Evolutionary conservation across 331 rosid genomes (phyloP), one percentile per base, ranked within the genome.

Genomic region (Telfairia occidentalis): DNA sequence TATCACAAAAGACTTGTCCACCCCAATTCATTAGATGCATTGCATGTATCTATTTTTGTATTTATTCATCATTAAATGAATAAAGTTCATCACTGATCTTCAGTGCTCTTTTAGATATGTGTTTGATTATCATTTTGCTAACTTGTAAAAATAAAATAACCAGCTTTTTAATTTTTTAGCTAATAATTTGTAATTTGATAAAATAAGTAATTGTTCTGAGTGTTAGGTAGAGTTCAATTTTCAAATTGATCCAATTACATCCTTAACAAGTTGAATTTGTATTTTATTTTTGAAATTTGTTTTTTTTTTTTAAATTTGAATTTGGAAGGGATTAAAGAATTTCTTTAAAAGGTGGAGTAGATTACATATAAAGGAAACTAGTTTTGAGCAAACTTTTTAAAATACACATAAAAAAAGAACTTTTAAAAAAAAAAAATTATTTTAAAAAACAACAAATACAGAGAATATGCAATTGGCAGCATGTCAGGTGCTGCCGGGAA

Each of bases 1-100:
- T 9, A 63, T 35, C 71, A 63, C 71, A 18, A n/a, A n/a, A 34
- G 26, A 18, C 70, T 61, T 28, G 28, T 61, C 70, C 70, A 32
- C 46, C n/a, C n/a, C 71, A 37, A 64, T 9, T 64, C 71, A 64
- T 64, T 37, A 35, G 71, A 64, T 64, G 49, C 71, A 64, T 64
- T 64, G 71, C 71, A 64, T 63, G 3, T 63, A 63, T 37, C 49
- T 35, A n/a, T 35, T 3, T n/a, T 63, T 63, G 16, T 18, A n/a
- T 35, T 63, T 63, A 34, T 63, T 63, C 71, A 18, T 34, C n/a
- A 63, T 63, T 63, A n/a, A 3, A 18, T 63, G 5, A 63, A 63
- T 19, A 34, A 63, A 18, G 40, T 29, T 28, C 38, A 28, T 63
- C 45, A 2, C 1, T n/a, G 4, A 6, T 35, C 45, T 34, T 63